Evolutionary conservation across 306 rosid species (phyloP).

Genomic region (Malus orientalis): DNA sequence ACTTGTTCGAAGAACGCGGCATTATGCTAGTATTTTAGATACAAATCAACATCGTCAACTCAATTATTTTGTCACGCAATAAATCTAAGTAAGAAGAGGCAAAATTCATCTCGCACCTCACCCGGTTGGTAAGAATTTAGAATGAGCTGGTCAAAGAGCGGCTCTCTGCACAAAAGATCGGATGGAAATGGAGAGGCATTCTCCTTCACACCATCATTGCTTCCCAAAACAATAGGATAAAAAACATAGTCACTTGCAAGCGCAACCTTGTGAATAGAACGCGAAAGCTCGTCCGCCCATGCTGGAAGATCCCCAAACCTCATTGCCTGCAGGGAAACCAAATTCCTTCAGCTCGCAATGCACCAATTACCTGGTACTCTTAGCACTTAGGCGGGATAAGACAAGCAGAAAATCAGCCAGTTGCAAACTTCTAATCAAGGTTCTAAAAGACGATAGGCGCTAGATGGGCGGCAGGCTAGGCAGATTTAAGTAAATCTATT

Average conservation of each 20-base stretch:
- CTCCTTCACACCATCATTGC: conserved; percentile 4
- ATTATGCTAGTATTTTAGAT: neutral
- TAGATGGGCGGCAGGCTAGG: too few species aligned
- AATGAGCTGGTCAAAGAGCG: conserved; percentile 78
- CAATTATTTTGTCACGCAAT: neutral
- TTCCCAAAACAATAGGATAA: conserved; percentile 6
- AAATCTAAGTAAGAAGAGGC: neutral
- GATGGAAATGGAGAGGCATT: conserved; percentile 25
- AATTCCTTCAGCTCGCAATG: neutral
- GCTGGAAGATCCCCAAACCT: conserved; percentile 72
- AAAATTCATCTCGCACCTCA: conserved; percentile 41
- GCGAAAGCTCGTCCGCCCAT: conserved; percentile 57
- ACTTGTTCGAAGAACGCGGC: neutral
- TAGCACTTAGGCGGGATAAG: too few species aligned
- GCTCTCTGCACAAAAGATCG: conserved; percentile 45
- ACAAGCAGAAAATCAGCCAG: too few species aligned
- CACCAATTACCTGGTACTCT: neutral
- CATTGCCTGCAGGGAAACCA: conserved; percentile 53
- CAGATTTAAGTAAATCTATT: too few species aligned
- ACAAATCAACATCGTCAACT: neutral
- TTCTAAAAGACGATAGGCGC: too few species aligned
- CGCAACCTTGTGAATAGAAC: conserved; percentile 30
- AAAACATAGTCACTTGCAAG: conserved; percentile 8
- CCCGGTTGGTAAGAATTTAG: conserved; percentile 64
- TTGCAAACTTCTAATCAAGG: too few species aligned